Base-by-base conservation (phyloP, 1,284 basidiomycete genomes). In the Farysia itapuensis region DNA sequence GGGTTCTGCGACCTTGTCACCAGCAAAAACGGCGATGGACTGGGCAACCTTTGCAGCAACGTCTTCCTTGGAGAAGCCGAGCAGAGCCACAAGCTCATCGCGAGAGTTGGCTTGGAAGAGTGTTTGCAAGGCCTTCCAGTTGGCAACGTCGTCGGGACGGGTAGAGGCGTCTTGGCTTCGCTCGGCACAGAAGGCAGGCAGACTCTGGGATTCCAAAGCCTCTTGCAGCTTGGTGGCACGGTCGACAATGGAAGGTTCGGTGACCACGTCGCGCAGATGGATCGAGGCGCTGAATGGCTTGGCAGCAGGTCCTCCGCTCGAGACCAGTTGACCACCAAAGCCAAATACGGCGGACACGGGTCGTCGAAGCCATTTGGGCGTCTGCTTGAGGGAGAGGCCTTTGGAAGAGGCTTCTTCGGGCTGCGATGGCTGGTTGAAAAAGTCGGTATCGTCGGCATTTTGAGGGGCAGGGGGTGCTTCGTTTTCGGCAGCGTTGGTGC, bases 351-450 rank as follows among this genome's bases (percentile, higher is more conserved):
- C 85, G 1, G 86, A 86, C 0, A 84, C 81, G 2, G 94, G 90
- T 18, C 91, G 84, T 30, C 88, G 85, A 30, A 97, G 84, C 95
- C 95, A 97, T 75, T 92, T 95, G 7, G 95, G 95, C 5, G 92
- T 87, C 67, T 93, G 89, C 30, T 48, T 58, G 33, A 76, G 67
- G 19, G 72, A 70, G 26, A 74, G 38, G 20, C 66, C 72, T 71
- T 56, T 74, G 63, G 49, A 66, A 63, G 29, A 71, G 63, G 51
- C 75, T 8, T 9, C 20, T 60, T 40, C 64, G 28, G 52, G 76
- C 66, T 82, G 84, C 12, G 84, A 82, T 9, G 85, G 83, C 12
- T 82, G 79, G 51, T 87, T 85, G 69, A 90, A 90, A 22, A 93
- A 82, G 58, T 92, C 86, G 4, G 85, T 85, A 16, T 86, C 74